Evolutionary conservation across 768 basidiomycete species (phyloP), one percentile per base, ranked within the genome.

Genomic region (Mrakia gelida): DNA sequence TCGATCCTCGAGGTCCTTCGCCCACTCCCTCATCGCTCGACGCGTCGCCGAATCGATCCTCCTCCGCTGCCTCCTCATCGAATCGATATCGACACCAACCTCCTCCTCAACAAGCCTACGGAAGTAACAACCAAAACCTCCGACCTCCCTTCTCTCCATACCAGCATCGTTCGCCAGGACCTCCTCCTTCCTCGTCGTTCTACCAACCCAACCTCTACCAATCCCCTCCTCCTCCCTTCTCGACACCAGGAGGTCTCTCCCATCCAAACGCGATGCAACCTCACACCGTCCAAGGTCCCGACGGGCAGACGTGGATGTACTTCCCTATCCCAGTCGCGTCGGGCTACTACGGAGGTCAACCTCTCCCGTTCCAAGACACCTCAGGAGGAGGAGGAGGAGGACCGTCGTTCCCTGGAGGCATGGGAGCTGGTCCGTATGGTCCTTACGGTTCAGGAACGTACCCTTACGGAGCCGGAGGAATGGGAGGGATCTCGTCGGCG

Each of bases 301-400:
- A 78, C 18, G 77, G 77, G 13, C 77, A 78, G 67, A 65, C 61
- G 52, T 78, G 77, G 77, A 41, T 71, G 65, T 78, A 78, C 54
- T 54, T 78, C 16, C 77, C 77, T 6, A 45, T 78, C 38, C 62
- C 72, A n/a, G 45, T 61, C 61, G 32, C 38, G 26, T 41, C 68
- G 16, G 72, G 67, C 54, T 78, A 68, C 72, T 73, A 78, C 71
- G 67, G 67, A 43, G 38, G 34, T 21, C 18, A 9, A 15, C 67
- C 38, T 18, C 38, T 41, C 26, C 10, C 67, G 67, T 41, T 11
- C 18, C 26, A 34, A 38, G 45, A 45, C 30, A 16, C 2, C 45
- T 45, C 45, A 6, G 7, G 7, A 45, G 67, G 41, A 43, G 34
- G 34, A 70, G 34, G 41, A 21, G 63, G 26, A 41, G 34, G 18